Percentiles rank a stretch among this genome's conserved stretches.
These are phyloP conservation scores for Cystobasidium ongulense DNA, from an alignment of 768 basidiomycete species.

Conservation along the genomic window DNA sequence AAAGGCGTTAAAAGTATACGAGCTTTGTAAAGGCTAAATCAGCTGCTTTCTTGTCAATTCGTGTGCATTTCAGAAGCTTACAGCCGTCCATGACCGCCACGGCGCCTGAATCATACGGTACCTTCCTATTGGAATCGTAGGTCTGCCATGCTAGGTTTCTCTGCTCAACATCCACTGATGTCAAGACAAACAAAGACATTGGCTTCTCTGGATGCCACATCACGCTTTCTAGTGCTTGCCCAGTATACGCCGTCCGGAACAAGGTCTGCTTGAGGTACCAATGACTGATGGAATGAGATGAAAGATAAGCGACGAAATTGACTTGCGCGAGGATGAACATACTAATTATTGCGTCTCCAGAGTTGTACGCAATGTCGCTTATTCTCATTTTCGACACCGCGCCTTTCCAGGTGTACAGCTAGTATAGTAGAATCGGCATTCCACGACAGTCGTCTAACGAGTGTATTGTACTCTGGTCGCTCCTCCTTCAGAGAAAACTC, in stretches of 20 bases:
- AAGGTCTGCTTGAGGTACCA: conserved; percentile 97
- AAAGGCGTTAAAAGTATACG: conserved; percentile 79
- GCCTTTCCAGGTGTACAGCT: conserved; percentile 70
- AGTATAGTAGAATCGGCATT: conserved; percentile 79
- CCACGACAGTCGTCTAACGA: conserved; percentile 70
- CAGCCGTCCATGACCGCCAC: conserved; percentile 85
- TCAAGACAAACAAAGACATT: conserved; percentile 54
- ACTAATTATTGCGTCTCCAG: conserved; percentile 86
- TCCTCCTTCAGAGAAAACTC: conserved; percentile 60
- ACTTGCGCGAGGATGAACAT: not conserved
- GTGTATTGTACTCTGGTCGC: conserved; percentile 55
- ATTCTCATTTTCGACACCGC: conserved; percentile 52
- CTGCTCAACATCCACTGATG: conserved; percentile 46
- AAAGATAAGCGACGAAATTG: not conserved
- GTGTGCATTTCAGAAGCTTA: conserved; percentile 49
- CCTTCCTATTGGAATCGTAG: conserved; percentile 53
- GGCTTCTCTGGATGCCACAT: conserved; percentile 81
- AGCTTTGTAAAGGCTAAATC: conserved; percentile 48
- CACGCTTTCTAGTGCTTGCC: conserved; percentile 47
- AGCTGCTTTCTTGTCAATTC: not conserved
- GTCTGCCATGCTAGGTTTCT: conserved; percentile 72
- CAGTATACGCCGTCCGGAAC: conserved; percentile 43
- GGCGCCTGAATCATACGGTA: conserved; percentile 68
- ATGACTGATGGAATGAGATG: conserved; percentile 47
- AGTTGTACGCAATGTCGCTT: conserved; percentile 62